phyloP scores from a whole-genome alignment of 2,329 filamentous ascomycete species.

The Cercospora sojina region DNA sequence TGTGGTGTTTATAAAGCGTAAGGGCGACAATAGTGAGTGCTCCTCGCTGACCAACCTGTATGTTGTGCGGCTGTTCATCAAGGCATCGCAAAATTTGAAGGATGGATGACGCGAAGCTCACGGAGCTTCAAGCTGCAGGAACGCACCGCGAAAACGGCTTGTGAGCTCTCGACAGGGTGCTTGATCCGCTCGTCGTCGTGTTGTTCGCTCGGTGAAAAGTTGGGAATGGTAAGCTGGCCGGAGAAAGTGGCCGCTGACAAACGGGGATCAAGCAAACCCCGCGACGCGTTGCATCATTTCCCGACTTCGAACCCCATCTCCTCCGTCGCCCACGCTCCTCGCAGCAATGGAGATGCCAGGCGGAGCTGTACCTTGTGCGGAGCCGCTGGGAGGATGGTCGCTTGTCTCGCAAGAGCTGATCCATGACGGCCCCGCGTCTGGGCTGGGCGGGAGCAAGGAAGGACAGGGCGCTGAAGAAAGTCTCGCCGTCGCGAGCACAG shows the following conservation, averaged over 20 bases:
- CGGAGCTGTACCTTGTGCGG: background rate
- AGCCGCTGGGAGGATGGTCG: background rate
- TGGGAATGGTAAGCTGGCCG: background rate
- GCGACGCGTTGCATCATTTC: background rate
- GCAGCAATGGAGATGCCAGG: background rate
- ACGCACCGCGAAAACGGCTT: background rate
- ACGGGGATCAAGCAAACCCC: background rate
- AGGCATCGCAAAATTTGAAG: background rate
- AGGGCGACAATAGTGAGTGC: background rate
- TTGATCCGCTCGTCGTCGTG: background rate
- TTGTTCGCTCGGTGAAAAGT: slow-evolving; percentile 2
- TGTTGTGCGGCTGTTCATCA: background rate
- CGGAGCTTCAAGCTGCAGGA: slow-evolving; percentile 1
- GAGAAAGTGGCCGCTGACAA: slow-evolving; percentile 3
- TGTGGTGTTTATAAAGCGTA: background rate
- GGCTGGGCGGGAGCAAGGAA: background rate
- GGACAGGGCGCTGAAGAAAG: background rate
- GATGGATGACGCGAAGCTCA: background rate
- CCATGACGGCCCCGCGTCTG: background rate
- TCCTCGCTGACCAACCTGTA: background rate
- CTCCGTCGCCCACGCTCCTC: background rate
- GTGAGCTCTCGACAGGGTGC: background rate
- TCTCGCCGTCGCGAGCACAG: background rate
- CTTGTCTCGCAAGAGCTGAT: background rate
- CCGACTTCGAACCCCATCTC: background rate